Evolutionary conservation across 805 yeast genomes (phyloP).

Genomic region (Soucietia sequanensis): DNA sequence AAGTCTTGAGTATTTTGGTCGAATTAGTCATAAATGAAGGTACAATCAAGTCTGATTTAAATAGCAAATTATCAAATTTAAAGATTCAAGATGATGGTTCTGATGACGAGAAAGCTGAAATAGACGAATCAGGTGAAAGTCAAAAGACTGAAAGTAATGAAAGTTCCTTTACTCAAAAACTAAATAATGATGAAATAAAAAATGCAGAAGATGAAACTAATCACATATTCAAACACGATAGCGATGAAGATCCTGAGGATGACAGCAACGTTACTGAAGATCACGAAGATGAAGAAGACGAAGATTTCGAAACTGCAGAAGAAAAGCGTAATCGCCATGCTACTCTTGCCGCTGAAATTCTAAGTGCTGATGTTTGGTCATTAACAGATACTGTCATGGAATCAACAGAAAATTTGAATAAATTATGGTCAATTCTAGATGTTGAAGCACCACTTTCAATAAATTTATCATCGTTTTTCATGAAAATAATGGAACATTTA

Average conservation of each 20-base stretch:
- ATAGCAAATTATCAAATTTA: slow-evolving; percentile 13
- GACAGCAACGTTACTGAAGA: slow-evolving; percentile 21
- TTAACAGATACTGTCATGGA: slow-evolving; percentile 88
- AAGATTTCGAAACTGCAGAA: slow-evolving; percentile 27
- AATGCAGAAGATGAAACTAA: slow-evolving; percentile 7
- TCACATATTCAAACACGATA: slow-evolving; percentile 6
- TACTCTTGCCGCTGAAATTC: slow-evolving; percentile 73
- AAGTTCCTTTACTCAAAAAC: background rate
- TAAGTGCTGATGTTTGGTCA: slow-evolving; percentile 92
- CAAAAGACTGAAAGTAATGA: slow-evolving; percentile 4
- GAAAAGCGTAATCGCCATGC: slow-evolving; percentile 37
- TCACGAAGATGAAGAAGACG: slow-evolving; percentile 24
- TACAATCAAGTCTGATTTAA: slow-evolving; percentile 8
- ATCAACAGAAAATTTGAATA: slow-evolving; percentile 58
- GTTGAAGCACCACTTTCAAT: slow-evolving; percentile 65
- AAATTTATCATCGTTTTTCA: slow-evolving; percentile 79
- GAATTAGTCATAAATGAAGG: slow-evolving; percentile 39
- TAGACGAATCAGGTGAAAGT: background rate
- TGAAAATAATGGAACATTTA: slow-evolving; percentile 79
- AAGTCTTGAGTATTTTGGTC: slow-evolving; percentile 34
- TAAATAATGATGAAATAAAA: slow-evolving; percentile 6
- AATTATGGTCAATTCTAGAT: slow-evolving; percentile 80
- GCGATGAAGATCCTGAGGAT: slow-evolving; percentile 4
- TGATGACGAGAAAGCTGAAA: background rate
- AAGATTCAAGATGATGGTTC: slow-evolving; percentile 5